Evolutionary conservation across 306 rosid species (phyloP).

Genomic region (Quillaja saponaria): DNA sequence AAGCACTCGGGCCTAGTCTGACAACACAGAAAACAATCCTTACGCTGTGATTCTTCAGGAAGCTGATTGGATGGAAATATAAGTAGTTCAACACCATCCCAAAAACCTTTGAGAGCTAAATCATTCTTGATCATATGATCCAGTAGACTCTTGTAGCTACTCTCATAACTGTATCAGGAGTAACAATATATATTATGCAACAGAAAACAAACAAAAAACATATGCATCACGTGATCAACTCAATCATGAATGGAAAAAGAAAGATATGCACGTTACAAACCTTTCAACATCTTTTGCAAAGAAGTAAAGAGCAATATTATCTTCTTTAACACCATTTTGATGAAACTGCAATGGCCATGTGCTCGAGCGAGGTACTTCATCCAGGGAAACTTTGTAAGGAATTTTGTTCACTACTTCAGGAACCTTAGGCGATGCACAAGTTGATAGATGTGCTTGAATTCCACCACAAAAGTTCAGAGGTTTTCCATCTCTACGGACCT

Average conservation of each 20-base stretch:
- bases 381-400: slow-evolving; percentile 52
- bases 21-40: slow-evolving; percentile 31
- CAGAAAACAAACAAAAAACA: slow-evolving; percentile 5
- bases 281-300: slow-evolving; percentile 84
- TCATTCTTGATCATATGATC: slow-evolving; percentile 80
- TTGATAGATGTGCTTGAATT: slow-evolving; percentile 84
- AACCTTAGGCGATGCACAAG: slow-evolving; percentile 77
- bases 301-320: slow-evolving; percentile 89
- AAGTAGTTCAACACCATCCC: slow-evolving; percentile 78
- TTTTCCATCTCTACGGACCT: slow-evolving; percentile 63
- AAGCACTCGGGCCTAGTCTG: neutral
- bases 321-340: slow-evolving; percentile 71
- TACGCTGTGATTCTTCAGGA: slow-evolving; percentile 89
- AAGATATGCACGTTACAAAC: slow-evolving; percentile 38
- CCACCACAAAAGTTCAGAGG: slow-evolving; percentile 57
- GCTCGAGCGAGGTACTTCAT: slow-evolving; percentile 81
- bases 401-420: slow-evolving; percentile 60
- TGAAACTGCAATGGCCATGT: slow-evolving; percentile 84
- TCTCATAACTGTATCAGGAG: slow-evolving; percentile 65
- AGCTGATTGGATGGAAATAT: slow-evolving; percentile 88
- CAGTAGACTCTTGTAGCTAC: slow-evolving; percentile 65
- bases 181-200: slow-evolving; percentile 1
- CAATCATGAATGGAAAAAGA: neutral
- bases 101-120: slow-evolving; percentile 73
- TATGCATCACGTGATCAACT: slow-evolving; percentile 2